phyloP scores from a whole-genome alignment of 148 eudicot genomes.

The Rhododendron molle region DNA sequence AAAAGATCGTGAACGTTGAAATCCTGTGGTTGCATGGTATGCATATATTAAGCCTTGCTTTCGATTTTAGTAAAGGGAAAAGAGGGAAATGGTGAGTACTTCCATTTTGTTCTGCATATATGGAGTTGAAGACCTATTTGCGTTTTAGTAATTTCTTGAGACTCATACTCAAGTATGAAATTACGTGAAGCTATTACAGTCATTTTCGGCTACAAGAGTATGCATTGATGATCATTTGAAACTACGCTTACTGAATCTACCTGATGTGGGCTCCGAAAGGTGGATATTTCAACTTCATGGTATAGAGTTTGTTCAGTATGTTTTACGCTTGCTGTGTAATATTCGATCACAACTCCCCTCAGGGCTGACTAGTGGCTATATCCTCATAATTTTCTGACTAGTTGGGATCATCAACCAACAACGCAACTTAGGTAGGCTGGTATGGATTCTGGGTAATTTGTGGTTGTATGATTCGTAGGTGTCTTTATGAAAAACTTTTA shows the following conservation, averaged over 20 bases:
- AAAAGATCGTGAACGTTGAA: neutral
- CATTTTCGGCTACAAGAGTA: neutral
- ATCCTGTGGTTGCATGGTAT: neutral
- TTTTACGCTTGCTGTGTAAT: neutral
- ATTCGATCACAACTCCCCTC: neutral
- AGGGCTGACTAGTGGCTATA: neutral
- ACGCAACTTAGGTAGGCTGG: neutral
- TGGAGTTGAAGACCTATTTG: neutral
- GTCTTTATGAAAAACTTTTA: neutral
- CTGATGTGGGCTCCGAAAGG: neutral
- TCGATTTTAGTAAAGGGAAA: neutral
- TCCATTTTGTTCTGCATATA: neutral
- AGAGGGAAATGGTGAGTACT: neutral
- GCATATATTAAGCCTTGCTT: neutral
- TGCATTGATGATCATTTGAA: neutral
- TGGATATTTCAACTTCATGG: neutral
- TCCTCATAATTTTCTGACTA: neutral
- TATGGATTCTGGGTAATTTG: neutral
- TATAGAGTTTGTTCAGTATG: neutral
- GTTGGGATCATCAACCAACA: neutral
- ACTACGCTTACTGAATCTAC: neutral
- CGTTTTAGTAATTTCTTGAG: neutral
- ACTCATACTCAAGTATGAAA: neutral
- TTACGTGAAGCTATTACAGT: neutral
- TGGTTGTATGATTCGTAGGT: neutral